These are phyloP conservation scores for Grosmannia serpens DNA, from an alignment of 2,329 filamentous ascomycete genomes.

Conservation along the genomic window DNA sequence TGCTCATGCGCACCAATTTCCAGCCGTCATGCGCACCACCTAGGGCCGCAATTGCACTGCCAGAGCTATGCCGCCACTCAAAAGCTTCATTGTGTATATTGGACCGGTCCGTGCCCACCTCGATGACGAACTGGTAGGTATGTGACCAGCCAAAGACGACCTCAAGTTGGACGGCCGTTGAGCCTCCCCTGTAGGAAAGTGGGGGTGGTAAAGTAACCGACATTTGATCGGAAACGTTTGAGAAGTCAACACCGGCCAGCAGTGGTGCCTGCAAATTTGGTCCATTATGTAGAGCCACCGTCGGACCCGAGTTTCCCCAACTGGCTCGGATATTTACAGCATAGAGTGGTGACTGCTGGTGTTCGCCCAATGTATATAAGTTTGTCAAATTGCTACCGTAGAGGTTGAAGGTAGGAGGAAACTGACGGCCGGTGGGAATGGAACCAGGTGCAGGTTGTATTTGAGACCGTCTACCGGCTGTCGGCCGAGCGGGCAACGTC, in stretches of 20 bases:
- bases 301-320: slow-evolving; percentile 15
- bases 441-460: slow-evolving; percentile 3
- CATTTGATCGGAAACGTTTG: slow-evolving; percentile 9
- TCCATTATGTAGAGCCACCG: slow-evolving; percentile 23
- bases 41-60: slow-evolving; percentile 22
- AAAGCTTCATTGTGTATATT: slow-evolving; percentile 22
- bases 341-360: slow-evolving; percentile 21
- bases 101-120: slow-evolving; percentile 16
- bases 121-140: slow-evolving; percentile 22
- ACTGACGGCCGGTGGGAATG: slow-evolving; percentile 16
- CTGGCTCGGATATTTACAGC: slow-evolving; percentile 17
- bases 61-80: slow-evolving; percentile 30
- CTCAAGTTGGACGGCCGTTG: slow-evolving; percentile 7
- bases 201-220: slow-evolving; percentile 20
- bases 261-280: slow-evolving; percentile 17
- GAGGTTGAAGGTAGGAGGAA: slow-evolving; percentile 22
- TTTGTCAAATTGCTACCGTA: slow-evolving; percentile 15
- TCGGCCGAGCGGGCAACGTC: neutral
- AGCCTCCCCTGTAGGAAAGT: slow-evolving; percentile 10
- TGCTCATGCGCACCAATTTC: slow-evolving; percentile 28
- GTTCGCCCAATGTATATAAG: slow-evolving; percentile 18
- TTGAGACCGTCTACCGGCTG: too few species aligned
- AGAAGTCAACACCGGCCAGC: slow-evolving; percentile 18
- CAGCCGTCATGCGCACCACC: slow-evolving; percentile 22
- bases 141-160: slow-evolving; percentile 9